A percentile compares a stretch with the other conserved stretches of the same genome.
Evolutionary conservation across 2,329 filamentous ascomycete species (phyloP).

Genomic region (Xylariaceae sp.): DNA sequence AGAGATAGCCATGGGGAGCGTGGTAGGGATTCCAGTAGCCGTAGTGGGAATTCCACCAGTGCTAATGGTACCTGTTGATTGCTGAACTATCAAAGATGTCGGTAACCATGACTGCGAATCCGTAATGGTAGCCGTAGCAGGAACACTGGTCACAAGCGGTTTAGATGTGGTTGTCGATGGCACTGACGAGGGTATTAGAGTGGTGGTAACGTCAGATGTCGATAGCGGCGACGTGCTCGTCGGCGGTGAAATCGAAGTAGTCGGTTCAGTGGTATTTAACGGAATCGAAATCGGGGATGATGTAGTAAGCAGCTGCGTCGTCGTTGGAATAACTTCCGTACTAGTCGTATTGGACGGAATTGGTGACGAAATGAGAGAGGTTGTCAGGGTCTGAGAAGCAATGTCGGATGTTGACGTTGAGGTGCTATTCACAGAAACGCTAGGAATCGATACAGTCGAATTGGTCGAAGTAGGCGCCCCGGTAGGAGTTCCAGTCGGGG

Average conservation of each 20-base stretch:
- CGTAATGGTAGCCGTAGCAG: conserved; percentile 50
- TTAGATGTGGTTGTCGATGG: conserved; percentile 26
- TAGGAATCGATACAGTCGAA: background rate
- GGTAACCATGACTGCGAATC: conserved; percentile 58
- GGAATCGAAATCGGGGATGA: conserved; percentile 14
- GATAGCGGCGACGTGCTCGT: conserved; percentile 21
- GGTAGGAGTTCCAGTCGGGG: background rate
- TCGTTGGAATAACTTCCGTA: conserved; percentile 7
- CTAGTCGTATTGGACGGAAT: conserved; percentile 18
- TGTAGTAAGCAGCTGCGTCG: conserved; percentile 8
- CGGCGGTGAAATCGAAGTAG: conserved; percentile 4
- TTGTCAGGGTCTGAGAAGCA: conserved; percentile 8
- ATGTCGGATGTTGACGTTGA: conserved; percentile 13
- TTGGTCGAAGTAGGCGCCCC: background rate
- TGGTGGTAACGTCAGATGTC: conserved; percentile 20
- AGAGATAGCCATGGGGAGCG: conserved; percentile 76
- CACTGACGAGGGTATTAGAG: conserved; percentile 14
- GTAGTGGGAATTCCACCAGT: conserved; percentile 48
- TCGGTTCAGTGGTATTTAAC: conserved; percentile 15
- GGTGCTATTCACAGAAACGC: conserved; percentile 15
- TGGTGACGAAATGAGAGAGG: background rate
- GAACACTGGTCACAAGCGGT: conserved; percentile 45
- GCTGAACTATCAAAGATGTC: conserved; percentile 65
- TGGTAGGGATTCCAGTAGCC: conserved; percentile 64
- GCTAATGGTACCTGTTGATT: conserved; percentile 47